phyloP scores from a whole-genome alignment of 2,329 filamentous ascomycete genomes.

The Didymella segeticola region DNA sequence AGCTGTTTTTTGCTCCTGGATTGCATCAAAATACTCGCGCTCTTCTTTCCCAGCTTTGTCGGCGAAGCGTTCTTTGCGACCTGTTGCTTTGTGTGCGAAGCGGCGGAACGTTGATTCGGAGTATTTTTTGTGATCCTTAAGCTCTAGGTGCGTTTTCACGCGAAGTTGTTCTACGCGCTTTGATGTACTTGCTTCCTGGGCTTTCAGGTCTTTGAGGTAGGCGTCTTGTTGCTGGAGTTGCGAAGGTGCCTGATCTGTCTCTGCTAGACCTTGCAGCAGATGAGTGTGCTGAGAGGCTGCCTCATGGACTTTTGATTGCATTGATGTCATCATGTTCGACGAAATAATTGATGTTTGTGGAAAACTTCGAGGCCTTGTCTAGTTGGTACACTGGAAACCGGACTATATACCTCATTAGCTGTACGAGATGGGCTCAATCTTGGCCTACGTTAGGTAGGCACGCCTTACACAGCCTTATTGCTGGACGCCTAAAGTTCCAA shows the following conservation, averaged over 20 bases:
- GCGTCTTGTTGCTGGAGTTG: conserved; percentile 40
- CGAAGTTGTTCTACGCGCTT: conserved; percentile 27
- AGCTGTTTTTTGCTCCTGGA: conserved; percentile 40
- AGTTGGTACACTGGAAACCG: background rate
- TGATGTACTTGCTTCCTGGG: conserved; percentile 28
- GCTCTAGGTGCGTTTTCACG: conserved; percentile 28
- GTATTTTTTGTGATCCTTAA: conserved; percentile 45
- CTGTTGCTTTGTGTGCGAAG: conserved; percentile 42
- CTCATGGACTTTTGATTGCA: conserved; percentile 34
- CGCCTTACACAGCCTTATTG: conserved; percentile 13
- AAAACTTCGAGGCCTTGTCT: background rate
- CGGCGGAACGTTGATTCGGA: conserved; percentile 41
- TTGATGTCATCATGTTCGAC: conserved; percentile 24
- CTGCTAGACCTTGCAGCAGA: conserved; percentile 35
- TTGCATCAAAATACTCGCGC: conserved; percentile 44
- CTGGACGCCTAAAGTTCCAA: conserved; percentile 22
- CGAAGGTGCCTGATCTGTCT: conserved; percentile 38
- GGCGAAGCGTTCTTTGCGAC: conserved; percentile 35
- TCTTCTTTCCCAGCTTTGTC: conserved; percentile 46
- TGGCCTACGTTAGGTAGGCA: conserved; percentile 18
- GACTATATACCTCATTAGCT: conserved; percentile 1
- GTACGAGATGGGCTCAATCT: background rate
- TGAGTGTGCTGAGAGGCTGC: conserved; percentile 35
- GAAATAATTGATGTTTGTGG: background rate
- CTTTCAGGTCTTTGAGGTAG: conserved; percentile 38